Base-by-base conservation (phyloP, 225 moss, liverwort and hornwort species). In the Physcomitrellopsis africana region DNA sequence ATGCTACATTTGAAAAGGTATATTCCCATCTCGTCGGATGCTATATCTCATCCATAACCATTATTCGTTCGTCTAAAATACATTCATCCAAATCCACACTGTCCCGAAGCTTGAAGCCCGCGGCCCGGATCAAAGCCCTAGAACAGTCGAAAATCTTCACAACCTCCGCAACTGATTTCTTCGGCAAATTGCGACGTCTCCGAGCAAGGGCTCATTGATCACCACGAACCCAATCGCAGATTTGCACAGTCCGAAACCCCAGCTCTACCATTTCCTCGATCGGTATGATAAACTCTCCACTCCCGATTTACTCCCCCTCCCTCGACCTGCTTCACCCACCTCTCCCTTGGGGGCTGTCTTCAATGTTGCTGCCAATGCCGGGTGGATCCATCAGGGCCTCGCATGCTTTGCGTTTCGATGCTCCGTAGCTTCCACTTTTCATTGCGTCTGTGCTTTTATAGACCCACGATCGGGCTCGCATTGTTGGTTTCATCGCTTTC, bases 61-160 rank as follows among this genome's bases (percentile, higher is more conserved):
- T 0, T 5, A 37, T 37, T 0, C 4, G 32, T 24, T 24, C 24
- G 24, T 24, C 24, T 1, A 1, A 24, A 24, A 24, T 1, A 24
- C 1, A 60, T 65, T 65, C 48, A 59, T 24, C 24, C 24, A 24
- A 24, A 24, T 1, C 24, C 1, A 24, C 24, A 1, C 24, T 24
- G 24, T 24, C 1, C 23, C 32, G 7, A 37, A 37, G 4, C 32
- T 37, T 7, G 32, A 37, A 37, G 32, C 7, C 5, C 0, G 60
- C 65, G 64, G 65, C 71, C 67, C 8, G 59, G 18, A 60, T 58
- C 27, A 60, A 73, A 79, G 67, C 72, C 79, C 73, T 73, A 72
- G 27, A 72, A 26, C 11, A n/a, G n/a, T 18, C 44, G 7, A 37
- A 37, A 37, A 37, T 1, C 32, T 37, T 37, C 4, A 2, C 4